phyloP scores from a whole-genome alignment of 768 basidiomycete genomes.

The Tricholomella constricta region DNA sequence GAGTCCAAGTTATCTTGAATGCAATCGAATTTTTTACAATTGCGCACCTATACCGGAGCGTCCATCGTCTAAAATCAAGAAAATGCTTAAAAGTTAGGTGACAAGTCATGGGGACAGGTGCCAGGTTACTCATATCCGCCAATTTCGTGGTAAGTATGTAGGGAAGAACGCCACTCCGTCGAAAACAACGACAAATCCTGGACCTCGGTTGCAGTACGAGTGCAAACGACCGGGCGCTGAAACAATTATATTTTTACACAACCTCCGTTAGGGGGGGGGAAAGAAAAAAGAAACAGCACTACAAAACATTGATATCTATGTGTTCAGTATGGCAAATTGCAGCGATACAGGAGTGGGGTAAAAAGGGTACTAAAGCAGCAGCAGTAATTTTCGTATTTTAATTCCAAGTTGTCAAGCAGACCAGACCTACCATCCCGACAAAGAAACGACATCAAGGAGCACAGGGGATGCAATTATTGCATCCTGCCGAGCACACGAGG shows the following conservation, averaged over 20 bases:
- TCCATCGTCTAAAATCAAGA: no score
- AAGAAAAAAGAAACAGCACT: not conserved
- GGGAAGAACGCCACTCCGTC: no score
- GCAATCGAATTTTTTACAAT: no score
- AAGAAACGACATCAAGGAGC: not conserved
- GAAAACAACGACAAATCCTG: not conserved
- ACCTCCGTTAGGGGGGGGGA: not conserved
- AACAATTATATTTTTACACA: conserved; percentile 11
- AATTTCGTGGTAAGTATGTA: no score
- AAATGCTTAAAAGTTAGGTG: no score
- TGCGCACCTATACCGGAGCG: no score
- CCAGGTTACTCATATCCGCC: no score
- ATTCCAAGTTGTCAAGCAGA: not conserved
- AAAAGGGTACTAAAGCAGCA: not conserved
- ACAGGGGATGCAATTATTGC: conserved; percentile 22
- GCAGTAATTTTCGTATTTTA: not conserved
- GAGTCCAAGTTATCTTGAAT: no score
- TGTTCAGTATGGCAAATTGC: not conserved
- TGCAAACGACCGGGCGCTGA: no score
- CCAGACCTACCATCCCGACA: not conserved
- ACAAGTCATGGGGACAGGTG: no score
- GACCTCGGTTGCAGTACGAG: no score
- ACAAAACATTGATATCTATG: conserved; percentile 13
- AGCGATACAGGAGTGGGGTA: not conserved
- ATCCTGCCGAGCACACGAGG: conserved; percentile 73